Evolutionary conservation across 371 early-diverging fungal genomes (phyloP).

Genomic region (Actinomucor elegans): DNA sequence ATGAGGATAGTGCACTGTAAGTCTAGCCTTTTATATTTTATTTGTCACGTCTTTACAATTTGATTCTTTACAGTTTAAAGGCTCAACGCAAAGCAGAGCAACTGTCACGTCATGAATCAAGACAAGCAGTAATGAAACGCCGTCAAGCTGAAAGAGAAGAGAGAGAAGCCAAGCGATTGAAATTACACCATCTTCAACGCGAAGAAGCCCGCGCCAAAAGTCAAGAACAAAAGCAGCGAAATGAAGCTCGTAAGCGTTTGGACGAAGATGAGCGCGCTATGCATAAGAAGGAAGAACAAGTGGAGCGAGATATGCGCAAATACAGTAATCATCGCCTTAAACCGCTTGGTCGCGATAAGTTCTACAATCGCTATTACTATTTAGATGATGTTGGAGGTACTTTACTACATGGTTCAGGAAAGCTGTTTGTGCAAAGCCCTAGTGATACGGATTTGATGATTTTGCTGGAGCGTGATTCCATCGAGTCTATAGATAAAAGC

Average conservation of each 20-base stretch:
- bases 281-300: slow-evolving; percentile 54
- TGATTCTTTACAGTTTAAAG: neutral
- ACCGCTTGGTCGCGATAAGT: slow-evolving; percentile 85
- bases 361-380: slow-evolving; percentile 83
- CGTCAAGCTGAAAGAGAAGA: slow-evolving; percentile 55
- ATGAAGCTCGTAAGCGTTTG: slow-evolving; percentile 46
- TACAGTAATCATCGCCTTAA: slow-evolving; percentile 64
- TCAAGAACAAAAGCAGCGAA: slow-evolving; percentile 46
- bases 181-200: slow-evolving; percentile 46
- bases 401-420: slow-evolving; percentile 57
- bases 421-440: slow-evolving; percentile 65
- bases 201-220: slow-evolving; percentile 48
- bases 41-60: neutral
- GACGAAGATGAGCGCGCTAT: slow-evolving; percentile 51
- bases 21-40: neutral
- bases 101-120: slow-evolving; percentile 46
- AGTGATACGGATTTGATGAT: slow-evolving; percentile 47
- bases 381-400: slow-evolving; percentile 75
- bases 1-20: slow-evolving; percentile 22
- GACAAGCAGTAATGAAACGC: slow-evolving; percentile 54
- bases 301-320: slow-evolving; percentile 67
- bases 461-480: slow-evolving; percentile 34
- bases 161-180: slow-evolving; percentile 41
- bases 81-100: slow-evolving; percentile 34
- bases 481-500: slow-evolving; percentile 16